These are phyloP conservation scores for Neurospora sp. DNA, from an alignment of 2,329 filamentous ascomycete genomes.

Conservation along the genomic window DNA sequence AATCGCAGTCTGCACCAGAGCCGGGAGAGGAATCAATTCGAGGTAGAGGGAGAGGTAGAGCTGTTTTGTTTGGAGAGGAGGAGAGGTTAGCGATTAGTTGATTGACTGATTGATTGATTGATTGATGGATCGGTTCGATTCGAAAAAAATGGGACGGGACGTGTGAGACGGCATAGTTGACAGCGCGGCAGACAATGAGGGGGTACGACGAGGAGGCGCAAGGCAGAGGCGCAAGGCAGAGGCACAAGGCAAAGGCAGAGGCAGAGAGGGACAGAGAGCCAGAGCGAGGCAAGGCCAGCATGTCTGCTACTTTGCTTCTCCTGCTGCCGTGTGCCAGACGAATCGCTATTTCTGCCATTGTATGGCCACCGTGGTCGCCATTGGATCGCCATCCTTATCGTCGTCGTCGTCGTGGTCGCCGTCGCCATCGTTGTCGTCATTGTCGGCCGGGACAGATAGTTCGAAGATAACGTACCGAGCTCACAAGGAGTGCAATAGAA, in stretches of 20 bases:
- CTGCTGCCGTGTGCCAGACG: background rate
- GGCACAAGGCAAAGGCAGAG: background rate
- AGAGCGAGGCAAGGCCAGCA: background rate
- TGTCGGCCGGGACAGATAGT: background rate
- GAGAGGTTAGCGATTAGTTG: background rate
- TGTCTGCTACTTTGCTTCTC: background rate
- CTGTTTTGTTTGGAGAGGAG: constrained; percentile 35
- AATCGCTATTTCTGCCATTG: background rate
- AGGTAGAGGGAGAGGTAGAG: constrained; percentile 83
- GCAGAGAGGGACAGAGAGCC: no score
- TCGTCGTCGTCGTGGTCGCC: background rate
- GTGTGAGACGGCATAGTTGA: background rate
- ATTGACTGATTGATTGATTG: no score
- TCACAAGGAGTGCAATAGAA: constrained; percentile 76
- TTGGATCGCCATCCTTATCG: background rate
- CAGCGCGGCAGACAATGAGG: background rate
- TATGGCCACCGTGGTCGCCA: background rate
- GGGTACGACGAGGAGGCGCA: background rate
- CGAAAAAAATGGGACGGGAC: background rate
- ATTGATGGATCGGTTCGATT: background rate
- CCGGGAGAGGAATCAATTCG: constrained; percentile 70
- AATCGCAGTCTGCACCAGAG: constrained; percentile 70
- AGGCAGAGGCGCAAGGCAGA: background rate
- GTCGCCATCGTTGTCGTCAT: background rate
- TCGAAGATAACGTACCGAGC: constrained; percentile 56